Base-by-base conservation (phyloP, 202 grass and related monocot genomes). In the Schoenoplectus triqueter region DNA sequence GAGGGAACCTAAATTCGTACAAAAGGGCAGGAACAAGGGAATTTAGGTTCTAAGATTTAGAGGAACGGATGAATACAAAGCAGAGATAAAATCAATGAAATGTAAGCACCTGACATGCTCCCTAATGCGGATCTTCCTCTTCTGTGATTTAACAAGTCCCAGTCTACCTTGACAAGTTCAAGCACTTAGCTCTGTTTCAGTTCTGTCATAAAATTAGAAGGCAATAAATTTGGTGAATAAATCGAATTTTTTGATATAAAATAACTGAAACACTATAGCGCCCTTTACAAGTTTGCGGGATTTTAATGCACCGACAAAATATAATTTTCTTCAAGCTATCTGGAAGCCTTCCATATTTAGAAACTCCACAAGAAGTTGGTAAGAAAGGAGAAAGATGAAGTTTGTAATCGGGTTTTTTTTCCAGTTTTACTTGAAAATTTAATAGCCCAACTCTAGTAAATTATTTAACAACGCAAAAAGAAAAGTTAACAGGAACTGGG, bases 71-170 rank as follows among this genome's bases (percentile, higher is more conserved):
- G 5, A 60, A 60, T 60, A 17, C 7, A 45, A 54, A 79, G 50
- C n/a, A 77, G 73, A 76, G 19, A 39, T 8, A 75, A 49, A 76
- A 73, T 1, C 14, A 73, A 77, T 22, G 73, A 41, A 77, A 77
- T 77, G 51, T 19, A 2, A 45, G 52, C 61, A 79, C 75, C 75
- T 60, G 75, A 61, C 75, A 79, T 79, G 14, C 42, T 79, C 55
- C 22, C 5, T 42, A 61, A 79, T 45, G 54, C 15, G 18, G 75
- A 79, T 79, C 5, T 57, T 39, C 14, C 2, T 41, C 14, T 42
- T 59, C 19, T 60, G 21, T 15, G 21, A 60, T 78, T 31, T 59
- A n/a, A 42, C 56, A 78, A 60, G 14, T 31, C 31, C 31, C 0
- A 42, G 6, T 39, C 54, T 78, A 60, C 13, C 54, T 78, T 78